Evolutionary conservation across 2,329 filamentous ascomycete species (phyloP).

Genomic region (Xylaria sp.): DNA sequence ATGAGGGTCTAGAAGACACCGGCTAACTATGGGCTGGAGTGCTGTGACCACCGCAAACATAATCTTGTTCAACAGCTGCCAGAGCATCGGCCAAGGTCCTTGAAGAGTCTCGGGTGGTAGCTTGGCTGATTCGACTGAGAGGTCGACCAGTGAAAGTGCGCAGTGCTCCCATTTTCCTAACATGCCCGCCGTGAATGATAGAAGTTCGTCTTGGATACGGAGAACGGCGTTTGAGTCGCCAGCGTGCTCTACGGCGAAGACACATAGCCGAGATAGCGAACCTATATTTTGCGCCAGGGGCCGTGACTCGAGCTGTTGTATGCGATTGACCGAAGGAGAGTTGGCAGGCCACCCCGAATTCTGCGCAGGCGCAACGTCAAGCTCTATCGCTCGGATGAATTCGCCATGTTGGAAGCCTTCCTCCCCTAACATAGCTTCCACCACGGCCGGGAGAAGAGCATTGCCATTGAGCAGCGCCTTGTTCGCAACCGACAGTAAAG

Average conservation of each 20-base stretch:
- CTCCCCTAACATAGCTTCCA: constrained; percentile 73
- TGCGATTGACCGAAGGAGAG: constrained; percentile 68
- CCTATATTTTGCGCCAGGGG: constrained; percentile 75
- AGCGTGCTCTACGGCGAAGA: constrained; percentile 69
- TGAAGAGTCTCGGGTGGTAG: constrained; percentile 73
- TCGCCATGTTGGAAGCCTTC: constrained; percentile 81
- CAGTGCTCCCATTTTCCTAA: constrained; percentile 78
- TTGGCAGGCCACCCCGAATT: constrained; percentile 72
- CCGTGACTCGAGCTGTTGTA: constrained; percentile 67
- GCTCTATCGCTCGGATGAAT: constrained; percentile 75
- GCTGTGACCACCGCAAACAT: constrained; percentile 80
- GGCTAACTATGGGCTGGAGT: constrained; percentile 76
- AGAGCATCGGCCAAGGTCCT: constrained; percentile 75
- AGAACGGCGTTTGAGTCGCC: constrained; percentile 58
- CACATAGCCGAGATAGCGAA: constrained; percentile 71
- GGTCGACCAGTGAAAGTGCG: constrained; percentile 77
- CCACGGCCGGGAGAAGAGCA: constrained; percentile 73
- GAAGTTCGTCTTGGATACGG: constrained; percentile 67
- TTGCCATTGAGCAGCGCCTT: constrained; percentile 72
- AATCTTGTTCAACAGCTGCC: constrained; percentile 78
- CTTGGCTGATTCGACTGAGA: constrained; percentile 69
- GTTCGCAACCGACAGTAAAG: constrained; percentile 71
- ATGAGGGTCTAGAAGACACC: constrained; percentile 63
- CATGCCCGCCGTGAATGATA: constrained; percentile 73
- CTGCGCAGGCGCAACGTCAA: constrained; percentile 69